Percentiles rank a stretch among this genome's conserved stretches.
phyloP scores from a whole-genome alignment of 2,329 filamentous ascomycete genomes.

The Fusarium setosum region DNA sequence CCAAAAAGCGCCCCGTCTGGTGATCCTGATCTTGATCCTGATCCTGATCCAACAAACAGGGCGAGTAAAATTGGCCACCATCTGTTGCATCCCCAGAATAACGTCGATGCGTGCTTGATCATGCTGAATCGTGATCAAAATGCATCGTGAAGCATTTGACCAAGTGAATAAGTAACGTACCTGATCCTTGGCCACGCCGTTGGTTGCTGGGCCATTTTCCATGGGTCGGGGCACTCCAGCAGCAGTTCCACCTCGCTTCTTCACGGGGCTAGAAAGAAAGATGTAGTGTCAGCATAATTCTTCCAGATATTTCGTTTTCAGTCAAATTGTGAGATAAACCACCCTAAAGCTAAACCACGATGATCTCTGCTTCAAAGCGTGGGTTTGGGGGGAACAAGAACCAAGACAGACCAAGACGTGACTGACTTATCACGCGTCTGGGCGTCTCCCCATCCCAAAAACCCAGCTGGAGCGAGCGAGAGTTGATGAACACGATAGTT shows the following conservation, averaged over 20 bases:
- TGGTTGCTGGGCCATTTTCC: constrained; percentile 72
- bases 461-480: background rate
- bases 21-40: constrained; percentile 26
- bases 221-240: constrained; percentile 75
- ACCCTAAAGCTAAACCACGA: background rate
- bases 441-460: background rate
- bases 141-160: background rate
- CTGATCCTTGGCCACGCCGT: constrained; percentile 64
- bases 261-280: constrained; percentile 67
- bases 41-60: constrained; percentile 10
- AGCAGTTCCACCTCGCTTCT: constrained; percentile 77
- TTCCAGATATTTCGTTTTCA: background rate
- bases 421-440: constrained; percentile 26
- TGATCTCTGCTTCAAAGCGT: background rate
- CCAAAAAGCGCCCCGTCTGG: constrained; percentile 35
- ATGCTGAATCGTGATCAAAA: background rate
- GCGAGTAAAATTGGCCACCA: constrained; percentile 33
- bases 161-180: constrained; percentile 50
- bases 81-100: constrained; percentile 18
- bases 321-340: background rate
- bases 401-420: constrained; percentile 14
- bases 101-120: constrained; percentile 3
- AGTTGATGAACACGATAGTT: background rate
- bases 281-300: constrained; percentile 39
- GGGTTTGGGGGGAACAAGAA: constrained; percentile 11